phyloP scores from a whole-genome alignment of 1,139 yeast genomes.

The Blastobotrys capitulatus region DNA sequence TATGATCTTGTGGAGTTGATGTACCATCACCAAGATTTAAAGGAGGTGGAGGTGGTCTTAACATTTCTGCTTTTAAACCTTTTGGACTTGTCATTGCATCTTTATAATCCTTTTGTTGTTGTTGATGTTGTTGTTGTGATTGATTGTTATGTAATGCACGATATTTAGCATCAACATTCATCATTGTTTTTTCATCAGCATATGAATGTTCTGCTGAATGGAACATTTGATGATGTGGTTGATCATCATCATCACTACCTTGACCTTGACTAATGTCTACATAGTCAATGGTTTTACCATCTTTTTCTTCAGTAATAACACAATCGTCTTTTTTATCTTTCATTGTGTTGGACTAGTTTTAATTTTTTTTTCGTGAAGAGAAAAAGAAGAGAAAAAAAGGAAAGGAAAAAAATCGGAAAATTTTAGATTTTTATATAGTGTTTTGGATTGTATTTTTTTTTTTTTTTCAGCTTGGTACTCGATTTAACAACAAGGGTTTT shows the following conservation, averaged over 20 bases:
- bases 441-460: too few species aligned
- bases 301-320: constrained; percentile 1
- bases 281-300: constrained; percentile 7
- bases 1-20: constrained; percentile 2
- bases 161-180: constrained; percentile 66
- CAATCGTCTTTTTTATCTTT: neutral
- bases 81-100: constrained; percentile 19
- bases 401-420: neutral
- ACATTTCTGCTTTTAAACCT: constrained; percentile 18
- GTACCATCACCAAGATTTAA: constrained; percentile 14
- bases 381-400: neutral
- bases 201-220: constrained; percentile 41
- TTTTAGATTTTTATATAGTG: too few species aligned
- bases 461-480: too few species aligned
- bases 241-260: constrained; percentile 13
- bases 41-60: constrained; percentile 27
- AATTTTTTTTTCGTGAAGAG: neutral
- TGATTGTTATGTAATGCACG: constrained; percentile 43
- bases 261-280: neutral
- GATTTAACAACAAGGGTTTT: too few species aligned
- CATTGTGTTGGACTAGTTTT: neutral
- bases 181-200: constrained; percentile 60
- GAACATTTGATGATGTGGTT: constrained; percentile 15
- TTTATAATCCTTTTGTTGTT: neutral
- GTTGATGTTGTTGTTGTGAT: neutral